Evolutionary conservation across 352 stramenopile species (phyloP).

Genomic region (Pythium rhizo-oryzae): DNA sequence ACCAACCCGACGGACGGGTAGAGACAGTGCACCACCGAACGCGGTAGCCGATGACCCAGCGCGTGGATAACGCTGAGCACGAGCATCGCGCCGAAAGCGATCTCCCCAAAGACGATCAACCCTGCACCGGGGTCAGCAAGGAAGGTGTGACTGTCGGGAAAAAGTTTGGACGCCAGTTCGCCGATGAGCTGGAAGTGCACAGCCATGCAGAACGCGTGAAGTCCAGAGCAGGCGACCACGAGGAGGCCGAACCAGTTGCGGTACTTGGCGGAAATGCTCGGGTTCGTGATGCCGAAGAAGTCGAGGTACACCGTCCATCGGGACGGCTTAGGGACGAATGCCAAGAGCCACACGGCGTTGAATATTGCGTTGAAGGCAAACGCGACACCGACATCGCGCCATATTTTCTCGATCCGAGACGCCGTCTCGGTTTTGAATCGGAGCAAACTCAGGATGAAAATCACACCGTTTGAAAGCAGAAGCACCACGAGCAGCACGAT

Average conservation of each 20-base stretch:
- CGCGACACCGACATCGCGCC: slow-evolving; percentile 25
- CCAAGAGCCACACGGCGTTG: slow-evolving; percentile 30
- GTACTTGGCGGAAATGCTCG: slow-evolving; percentile 25
- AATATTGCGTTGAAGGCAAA: slow-evolving; percentile 37
- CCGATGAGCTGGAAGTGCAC: slow-evolving; percentile 24
- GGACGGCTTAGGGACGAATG: slow-evolving; percentile 22
- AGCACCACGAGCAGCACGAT: slow-evolving; percentile 31
- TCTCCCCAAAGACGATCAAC: slow-evolving; percentile 31
- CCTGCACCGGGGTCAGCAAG: slow-evolving; percentile 19
- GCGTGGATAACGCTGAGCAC: slow-evolving; percentile 27
- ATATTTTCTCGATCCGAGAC: slow-evolving; percentile 20
- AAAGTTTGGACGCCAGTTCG: slow-evolving; percentile 23
- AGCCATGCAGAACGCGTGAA: slow-evolving; percentile 35
- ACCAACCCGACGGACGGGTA: slow-evolving; percentile 12
- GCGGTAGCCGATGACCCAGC: neutral
- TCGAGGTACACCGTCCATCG: slow-evolving; percentile 36
- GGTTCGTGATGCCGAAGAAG: slow-evolving; percentile 20
- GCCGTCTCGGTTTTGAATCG: slow-evolving; percentile 6
- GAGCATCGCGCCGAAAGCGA: slow-evolving; percentile 32
- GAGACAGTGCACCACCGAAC: slow-evolving; percentile 26
- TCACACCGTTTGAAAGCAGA: slow-evolving; percentile 10
- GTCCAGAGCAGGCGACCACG: slow-evolving; percentile 5
- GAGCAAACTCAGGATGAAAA: slow-evolving; percentile 31
- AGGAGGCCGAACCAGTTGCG: slow-evolving; percentile 31
- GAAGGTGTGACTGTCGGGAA: slow-evolving; percentile 30